A percentile compares a stretch with the other conserved stretches of the same genome.
Evolutionary conservation across 352 stramenopile genomes (phyloP).

Genomic region (Pythium plurisporium): DNA sequence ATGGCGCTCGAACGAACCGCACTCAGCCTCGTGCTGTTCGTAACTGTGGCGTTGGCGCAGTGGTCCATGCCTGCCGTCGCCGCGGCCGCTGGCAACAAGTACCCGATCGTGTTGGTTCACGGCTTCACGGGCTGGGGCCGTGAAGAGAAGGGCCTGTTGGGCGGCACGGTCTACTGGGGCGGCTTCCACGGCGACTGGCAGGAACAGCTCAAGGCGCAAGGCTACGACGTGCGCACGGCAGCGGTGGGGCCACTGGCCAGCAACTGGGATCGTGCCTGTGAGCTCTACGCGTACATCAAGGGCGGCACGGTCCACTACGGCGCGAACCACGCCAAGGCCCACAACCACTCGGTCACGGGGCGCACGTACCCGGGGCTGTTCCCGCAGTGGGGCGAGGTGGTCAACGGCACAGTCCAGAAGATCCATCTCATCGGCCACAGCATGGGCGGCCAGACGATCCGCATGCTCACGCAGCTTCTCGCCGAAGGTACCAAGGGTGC

Average conservation of each 20-base stretch:
- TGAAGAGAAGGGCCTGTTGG: constrained; percentile 15
- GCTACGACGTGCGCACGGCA: constrained; percentile 30
- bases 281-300: constrained; percentile 49
- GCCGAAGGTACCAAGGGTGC: constrained; percentile 27
- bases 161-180: constrained; percentile 32
- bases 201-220: constrained; percentile 23
- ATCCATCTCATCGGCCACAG: constrained; percentile 41
- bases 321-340: constrained; percentile 23
- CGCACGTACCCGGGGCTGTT: constrained; percentile 32
- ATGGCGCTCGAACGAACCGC: too few species aligned
- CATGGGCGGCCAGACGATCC: constrained; percentile 38
- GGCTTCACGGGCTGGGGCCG: constrained; percentile 35
- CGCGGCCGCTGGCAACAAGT: constrained; percentile 16
- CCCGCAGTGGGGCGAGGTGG: constrained; percentile 32
- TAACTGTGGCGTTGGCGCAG: background rate
- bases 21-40: background rate
- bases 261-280: constrained; percentile 46
- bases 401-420: constrained; percentile 34
- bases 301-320: constrained; percentile 41
- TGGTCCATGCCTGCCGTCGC: background rate
- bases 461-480: constrained; percentile 40
- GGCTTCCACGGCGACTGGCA: constrained; percentile 30
- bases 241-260: constrained; percentile 29
- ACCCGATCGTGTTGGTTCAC: constrained; percentile 37
- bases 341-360: constrained; percentile 28